Evolutionary conservation across 1,284 basidiomycete species (phyloP).

Genomic region (Lentinula novae-zelandiae): DNA sequence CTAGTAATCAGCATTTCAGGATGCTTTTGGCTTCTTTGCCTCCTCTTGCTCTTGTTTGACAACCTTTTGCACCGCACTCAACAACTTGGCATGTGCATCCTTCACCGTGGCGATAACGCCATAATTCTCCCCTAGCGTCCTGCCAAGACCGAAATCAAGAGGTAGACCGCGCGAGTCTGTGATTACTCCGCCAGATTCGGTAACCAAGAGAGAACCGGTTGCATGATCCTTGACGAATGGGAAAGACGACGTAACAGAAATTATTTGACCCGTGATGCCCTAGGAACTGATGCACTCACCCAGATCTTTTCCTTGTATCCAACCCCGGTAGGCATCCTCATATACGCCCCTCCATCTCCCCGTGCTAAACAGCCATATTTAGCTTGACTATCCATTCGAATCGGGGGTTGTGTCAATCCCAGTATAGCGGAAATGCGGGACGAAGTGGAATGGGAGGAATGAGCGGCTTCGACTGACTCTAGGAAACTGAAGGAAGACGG

Average conservation of each 20-base stretch:
- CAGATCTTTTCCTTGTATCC: conserved; percentile 90
- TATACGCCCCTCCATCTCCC: conserved; percentile 87
- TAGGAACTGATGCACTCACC: conserved; percentile 38
- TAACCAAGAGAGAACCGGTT: too few species aligned
- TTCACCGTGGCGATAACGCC: too few species aligned
- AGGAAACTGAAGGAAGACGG: conserved; percentile 67
- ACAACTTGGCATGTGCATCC: too few species aligned
- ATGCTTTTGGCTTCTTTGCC: neutral
- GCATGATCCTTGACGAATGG: conserved; percentile 66
- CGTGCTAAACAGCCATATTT: conserved; percentile 90
- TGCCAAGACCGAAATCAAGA: too few species aligned
- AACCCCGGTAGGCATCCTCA: conserved; percentile 85
- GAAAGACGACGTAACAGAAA: conserved; percentile 5
- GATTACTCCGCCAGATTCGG: too few species aligned
- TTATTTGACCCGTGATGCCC: neutral
- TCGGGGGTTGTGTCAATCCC: conserved; percentile 60
- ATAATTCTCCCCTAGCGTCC: too few species aligned
- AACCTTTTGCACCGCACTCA: conserved; percentile 35
- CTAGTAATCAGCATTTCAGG: neutral
- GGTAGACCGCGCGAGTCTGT: too few species aligned
- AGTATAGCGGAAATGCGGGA: conserved; percentile 71
- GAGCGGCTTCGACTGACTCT: conserved; percentile 92
- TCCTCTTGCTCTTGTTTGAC: conserved; percentile 58
- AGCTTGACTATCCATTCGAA: conserved; percentile 97
- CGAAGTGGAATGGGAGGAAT: conserved; percentile 86